Conservation (phyloP, 805 yeast species). For the Cyberlindnera xylosilytica region DNA sequence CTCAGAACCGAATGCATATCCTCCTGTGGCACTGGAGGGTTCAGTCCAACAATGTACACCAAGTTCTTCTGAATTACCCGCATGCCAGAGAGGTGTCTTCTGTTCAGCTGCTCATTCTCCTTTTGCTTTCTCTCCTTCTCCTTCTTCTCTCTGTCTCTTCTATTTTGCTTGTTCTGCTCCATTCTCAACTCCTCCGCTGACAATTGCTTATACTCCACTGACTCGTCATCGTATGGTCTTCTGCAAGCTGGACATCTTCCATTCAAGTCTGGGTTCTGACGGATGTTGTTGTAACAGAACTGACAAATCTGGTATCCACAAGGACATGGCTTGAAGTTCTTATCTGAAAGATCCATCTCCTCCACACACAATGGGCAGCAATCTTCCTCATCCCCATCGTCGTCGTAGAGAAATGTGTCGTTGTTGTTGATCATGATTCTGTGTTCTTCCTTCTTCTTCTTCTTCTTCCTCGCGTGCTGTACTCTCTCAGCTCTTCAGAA, state of each 20-base stretch:
- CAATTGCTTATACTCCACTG: slow-evolving; percentile 80
- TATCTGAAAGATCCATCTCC: slow-evolving; percentile 95
- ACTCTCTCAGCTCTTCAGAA: no score
- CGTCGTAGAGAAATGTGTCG: slow-evolving; percentile 68
- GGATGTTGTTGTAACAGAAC: slow-evolving; percentile 94
- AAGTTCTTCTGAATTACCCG: slow-evolving; percentile 97
- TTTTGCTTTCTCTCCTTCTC: slow-evolving; percentile 88
- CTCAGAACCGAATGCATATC: slow-evolving; percentile 78
- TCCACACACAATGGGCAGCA: slow-evolving; percentile 96
- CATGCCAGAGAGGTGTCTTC: slow-evolving; percentile 93
- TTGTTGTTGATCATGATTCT: slow-evolving; percentile 29
- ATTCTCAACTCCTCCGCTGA: slow-evolving; percentile 80
- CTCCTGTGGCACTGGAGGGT: slow-evolving; percentile 77
- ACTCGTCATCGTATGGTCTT: slow-evolving; percentile 87
- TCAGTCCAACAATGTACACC: slow-evolving; percentile 93
- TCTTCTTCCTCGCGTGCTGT: no score
- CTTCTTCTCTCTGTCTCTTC: slow-evolving; percentile 76
- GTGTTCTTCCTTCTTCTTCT: neutral
- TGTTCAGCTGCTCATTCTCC: slow-evolving; percentile 76
- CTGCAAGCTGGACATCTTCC: slow-evolving; percentile 99
- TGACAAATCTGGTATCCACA: slow-evolving; percentile 99
- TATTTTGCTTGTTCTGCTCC: slow-evolving; percentile 77
- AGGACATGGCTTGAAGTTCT: slow-evolving; percentile 98
- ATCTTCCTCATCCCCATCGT: slow-evolving; percentile 60
- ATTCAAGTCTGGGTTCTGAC: slow-evolving; percentile 91